Evolutionary conservation across 805 yeast species (phyloP).

Genomic region (Gaillardinia entomophila): DNA sequence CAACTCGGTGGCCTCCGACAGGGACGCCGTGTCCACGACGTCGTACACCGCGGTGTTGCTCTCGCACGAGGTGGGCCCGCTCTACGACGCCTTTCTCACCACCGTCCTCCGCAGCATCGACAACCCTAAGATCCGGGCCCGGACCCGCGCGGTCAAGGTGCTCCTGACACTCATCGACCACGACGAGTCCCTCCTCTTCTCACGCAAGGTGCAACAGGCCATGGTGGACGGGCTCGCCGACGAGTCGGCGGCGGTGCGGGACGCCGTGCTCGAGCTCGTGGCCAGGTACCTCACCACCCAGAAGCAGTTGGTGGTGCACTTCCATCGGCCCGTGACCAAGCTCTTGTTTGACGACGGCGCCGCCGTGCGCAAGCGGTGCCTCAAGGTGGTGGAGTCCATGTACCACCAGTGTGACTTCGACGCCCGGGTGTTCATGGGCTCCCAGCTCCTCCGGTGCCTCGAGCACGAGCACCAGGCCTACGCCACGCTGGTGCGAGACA

Average conservation of each 20-base stretch:
- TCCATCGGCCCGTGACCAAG: slow-evolving; percentile 44
- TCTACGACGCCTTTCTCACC: slow-evolving; percentile 49
- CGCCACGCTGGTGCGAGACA: slow-evolving; percentile 33
- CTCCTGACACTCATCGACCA: slow-evolving; percentile 49
- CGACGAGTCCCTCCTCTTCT: slow-evolving; percentile 46
- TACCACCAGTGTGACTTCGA: slow-evolving; percentile 26
- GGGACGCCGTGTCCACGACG: slow-evolving; percentile 7
- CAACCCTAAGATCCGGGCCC: slow-evolving; percentile 24
- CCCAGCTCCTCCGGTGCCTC: slow-evolving; percentile 46
- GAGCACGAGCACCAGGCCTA: slow-evolving; percentile 66
- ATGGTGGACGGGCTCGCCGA: slow-evolving; percentile 51
- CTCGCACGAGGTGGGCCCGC: slow-evolving; percentile 23
- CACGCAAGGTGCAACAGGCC: slow-evolving; percentile 46
- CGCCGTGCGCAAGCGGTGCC: slow-evolving; percentile 58
- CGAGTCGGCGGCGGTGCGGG: slow-evolving; percentile 65
- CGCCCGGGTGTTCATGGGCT: slow-evolving; percentile 39
- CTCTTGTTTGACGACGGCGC: slow-evolving; percentile 55
- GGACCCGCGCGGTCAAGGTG: slow-evolving; percentile 58
- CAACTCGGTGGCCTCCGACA: slow-evolving; percentile 5
- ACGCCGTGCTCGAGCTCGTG: slow-evolving; percentile 68
- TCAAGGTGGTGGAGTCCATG: slow-evolving; percentile 46
- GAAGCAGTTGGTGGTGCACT: slow-evolving; percentile 42
- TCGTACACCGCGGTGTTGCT: slow-evolving; percentile 18
- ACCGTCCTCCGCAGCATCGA: slow-evolving; percentile 36
- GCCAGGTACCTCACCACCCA: slow-evolving; percentile 39